phyloP scores from a whole-genome alignment of 495 filamentous ascomycete genomes.

The Trichoderma virens region DNA sequence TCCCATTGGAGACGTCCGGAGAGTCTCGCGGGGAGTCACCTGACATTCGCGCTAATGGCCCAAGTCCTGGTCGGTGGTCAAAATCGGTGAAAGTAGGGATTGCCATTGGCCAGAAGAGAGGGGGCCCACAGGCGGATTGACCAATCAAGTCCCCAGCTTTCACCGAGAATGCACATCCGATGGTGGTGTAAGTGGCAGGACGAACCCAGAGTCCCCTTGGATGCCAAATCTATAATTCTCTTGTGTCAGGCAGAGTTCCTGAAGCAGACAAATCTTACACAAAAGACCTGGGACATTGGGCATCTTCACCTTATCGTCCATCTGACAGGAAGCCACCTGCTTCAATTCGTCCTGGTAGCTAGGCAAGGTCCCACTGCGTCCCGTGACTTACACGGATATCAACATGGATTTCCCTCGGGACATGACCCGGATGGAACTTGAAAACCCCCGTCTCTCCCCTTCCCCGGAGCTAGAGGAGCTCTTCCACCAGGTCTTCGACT shows the following conservation, averaged over 20 bases:
- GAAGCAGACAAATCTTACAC: slow-evolving; percentile 11
- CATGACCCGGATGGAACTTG: slow-evolving; percentile 6
- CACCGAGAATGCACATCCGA: slow-evolving; percentile 11
- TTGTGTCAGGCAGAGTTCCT: slow-evolving; percentile 9
- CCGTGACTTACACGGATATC: slow-evolving; percentile 12
- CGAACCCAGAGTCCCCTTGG: slow-evolving; percentile 5
- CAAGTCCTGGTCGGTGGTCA: slow-evolving; percentile 5
- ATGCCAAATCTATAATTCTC: slow-evolving; percentile 13
- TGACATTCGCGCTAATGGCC: not conserved
- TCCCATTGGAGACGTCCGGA: not conserved
- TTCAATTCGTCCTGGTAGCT: slow-evolving; percentile 10
- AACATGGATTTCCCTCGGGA: slow-evolving; percentile 10
- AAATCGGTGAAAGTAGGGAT: slow-evolving; percentile 6
- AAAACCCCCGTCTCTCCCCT: slow-evolving; percentile 12
- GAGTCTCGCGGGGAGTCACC: slow-evolving; percentile 8
- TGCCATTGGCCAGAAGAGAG: slow-evolving; percentile 4
- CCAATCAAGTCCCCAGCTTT: slow-evolving; percentile 5
- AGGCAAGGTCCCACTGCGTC: slow-evolving; percentile 12
- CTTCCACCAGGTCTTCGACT: slow-evolving; percentile 11
- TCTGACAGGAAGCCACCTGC: slow-evolving; percentile 9
- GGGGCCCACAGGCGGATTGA: not conserved
- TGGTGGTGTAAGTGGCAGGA: slow-evolving; percentile 5
- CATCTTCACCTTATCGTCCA: slow-evolving; percentile 11
- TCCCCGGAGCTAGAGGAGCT: slow-evolving; percentile 10
- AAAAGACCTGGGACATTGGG: slow-evolving; percentile 9